Conservation (phyloP, 108 stramenopile species). For the Skeletonema costatum region DNA sequence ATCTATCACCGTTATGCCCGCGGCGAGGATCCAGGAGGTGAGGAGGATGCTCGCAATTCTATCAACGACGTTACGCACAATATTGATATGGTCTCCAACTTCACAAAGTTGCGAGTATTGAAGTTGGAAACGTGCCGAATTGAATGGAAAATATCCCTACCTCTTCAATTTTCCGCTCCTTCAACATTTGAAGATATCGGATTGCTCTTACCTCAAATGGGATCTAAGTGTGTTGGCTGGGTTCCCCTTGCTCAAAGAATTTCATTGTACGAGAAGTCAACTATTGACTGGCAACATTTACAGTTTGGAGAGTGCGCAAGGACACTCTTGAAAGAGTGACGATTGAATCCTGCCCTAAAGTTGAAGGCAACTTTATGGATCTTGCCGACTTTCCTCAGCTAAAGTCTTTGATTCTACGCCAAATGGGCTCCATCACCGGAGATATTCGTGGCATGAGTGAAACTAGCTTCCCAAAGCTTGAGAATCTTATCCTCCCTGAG, state of each 20-base stretch:
- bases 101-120: neutral
- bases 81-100: neutral
- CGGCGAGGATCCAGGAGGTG: neutral
- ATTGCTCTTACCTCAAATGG: neutral
- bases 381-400: neutral
- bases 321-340: neutral
- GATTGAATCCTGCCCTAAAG: neutral
- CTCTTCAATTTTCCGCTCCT: slow-evolving; percentile 9
- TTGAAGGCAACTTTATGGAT: too few species aligned
- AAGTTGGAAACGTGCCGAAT: neutral
- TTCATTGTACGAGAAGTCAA: neutral
- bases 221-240: slow-evolving; percentile 5
- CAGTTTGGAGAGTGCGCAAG: slow-evolving; percentile 9
- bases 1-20: neutral
- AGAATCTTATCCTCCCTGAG: neutral
- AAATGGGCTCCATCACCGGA: neutral
- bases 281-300: neutral
- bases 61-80: neutral
- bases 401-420: neutral
- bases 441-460: neutral
- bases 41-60: neutral
- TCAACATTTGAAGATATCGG: neutral
- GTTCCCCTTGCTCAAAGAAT: slow-evolving; percentile 5
- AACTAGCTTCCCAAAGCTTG: neutral
- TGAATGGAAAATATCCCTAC: slow-evolving; percentile 5